Base-by-base conservation (phyloP, 2,329 filamentous ascomycete species). In the Whalleya microplaca region DNA sequence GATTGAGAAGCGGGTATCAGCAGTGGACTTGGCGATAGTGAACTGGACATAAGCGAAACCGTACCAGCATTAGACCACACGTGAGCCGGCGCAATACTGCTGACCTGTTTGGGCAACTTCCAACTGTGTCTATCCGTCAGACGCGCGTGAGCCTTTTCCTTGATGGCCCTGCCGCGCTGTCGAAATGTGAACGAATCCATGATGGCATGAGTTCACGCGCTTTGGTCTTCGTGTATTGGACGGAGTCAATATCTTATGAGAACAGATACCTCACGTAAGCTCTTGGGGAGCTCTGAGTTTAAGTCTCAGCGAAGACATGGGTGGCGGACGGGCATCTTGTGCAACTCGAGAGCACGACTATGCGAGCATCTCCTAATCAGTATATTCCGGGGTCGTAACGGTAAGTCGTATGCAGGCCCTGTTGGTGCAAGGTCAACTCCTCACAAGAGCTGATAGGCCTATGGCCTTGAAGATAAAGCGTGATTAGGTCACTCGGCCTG, bases 61-160 rank as follows among this genome's bases (percentile, higher is more conserved):
- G 10, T 55, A 67, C 65, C 67, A 4, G 64, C 64, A 44, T 69
- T 69, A 2, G 65, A 65, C 68, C 70, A 72, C 10, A 72, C 66
- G 19, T 70, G 56, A 23, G 66, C 50, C 12, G 70, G 70, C 14
- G 70, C 70, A 45, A 72, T 66, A 6, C 67, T 69, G 62, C 69
- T 68, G 2, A 58, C 46, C 56, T 69, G 68, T 54, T 70, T 71
- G 14, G 70, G 69, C 2, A 73, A 56, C 58, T 65, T 63, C 70
- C 70, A 73, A 49, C 66, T 70, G 44, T 51, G 55, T 27, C 65
- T 61, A 48, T 67, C 55, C 2, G 64, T 67, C n/a, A 70, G 20
- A 20, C 67, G 53, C 41, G 53, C 29, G 19, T 52, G 57, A 12
- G 54, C 48, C 58, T 68, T 68, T 21, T 66, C 64, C 47, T 55